Conservation (phyloP, 1,139 yeast species). For the Arxiozyma slooffiae region DNA sequence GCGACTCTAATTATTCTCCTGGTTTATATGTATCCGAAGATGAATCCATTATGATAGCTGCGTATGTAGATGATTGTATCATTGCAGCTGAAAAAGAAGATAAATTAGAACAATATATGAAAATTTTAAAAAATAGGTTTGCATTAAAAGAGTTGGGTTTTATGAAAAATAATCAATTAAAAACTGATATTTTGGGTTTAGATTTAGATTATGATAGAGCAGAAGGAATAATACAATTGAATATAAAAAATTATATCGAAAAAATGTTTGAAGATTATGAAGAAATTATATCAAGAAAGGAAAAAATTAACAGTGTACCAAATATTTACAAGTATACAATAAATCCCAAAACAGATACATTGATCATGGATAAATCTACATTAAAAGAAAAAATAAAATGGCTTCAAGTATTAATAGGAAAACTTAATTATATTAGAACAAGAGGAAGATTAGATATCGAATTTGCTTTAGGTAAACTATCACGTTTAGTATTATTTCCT, state of each 20-base stretch:
- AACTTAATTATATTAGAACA: conserved; percentile 3
- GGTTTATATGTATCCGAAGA: conserved; percentile 3
- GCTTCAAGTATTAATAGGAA: neutral
- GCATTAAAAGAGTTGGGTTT: conserved; percentile 4
- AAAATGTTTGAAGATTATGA: neutral
- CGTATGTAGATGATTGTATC: conserved; percentile 5
- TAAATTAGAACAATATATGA: neutral
- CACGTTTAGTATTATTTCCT: neutral
- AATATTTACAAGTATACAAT: neutral
- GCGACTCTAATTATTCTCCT: conserved; percentile 3
- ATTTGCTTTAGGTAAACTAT: conserved; percentile 3
- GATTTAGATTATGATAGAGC: conserved; percentile 4
- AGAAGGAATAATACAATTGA: neutral
- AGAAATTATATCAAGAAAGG: neutral
- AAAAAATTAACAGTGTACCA: neutral
- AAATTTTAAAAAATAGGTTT: conserved; percentile 1
- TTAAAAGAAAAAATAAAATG: too few species aligned
- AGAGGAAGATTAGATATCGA: conserved; percentile 6
- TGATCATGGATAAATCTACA: neutral
- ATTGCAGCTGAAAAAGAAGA: conserved; percentile 4
- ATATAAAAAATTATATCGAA: neutral
- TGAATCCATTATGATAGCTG: neutral
- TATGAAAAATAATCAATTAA: neutral
- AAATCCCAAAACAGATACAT: neutral
- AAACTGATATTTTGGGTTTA: conserved; percentile 6